Conservation (phyloP, 176 grass and related monocot species). For the Lolium perenne region DNA sequence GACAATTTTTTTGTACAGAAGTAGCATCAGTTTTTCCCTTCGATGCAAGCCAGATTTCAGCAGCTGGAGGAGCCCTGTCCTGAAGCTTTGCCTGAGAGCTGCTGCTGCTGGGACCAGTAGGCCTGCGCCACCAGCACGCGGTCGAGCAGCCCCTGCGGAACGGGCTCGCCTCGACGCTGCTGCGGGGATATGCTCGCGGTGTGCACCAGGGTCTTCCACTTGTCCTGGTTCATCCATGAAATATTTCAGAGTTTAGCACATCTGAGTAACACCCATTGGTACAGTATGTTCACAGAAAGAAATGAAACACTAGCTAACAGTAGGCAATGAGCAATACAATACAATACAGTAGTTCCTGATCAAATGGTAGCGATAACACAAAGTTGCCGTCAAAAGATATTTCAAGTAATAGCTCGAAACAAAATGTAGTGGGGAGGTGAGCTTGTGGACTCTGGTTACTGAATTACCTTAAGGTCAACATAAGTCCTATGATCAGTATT, state of each 20-base stretch:
- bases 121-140: slow-evolving; percentile 20
- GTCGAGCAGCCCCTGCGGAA: slow-evolving; percentile 35
- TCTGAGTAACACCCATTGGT: background rate
- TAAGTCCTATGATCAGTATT: slow-evolving; percentile 78
- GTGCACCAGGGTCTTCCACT: slow-evolving; percentile 73
- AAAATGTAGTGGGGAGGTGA: background rate
- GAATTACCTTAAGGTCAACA: slow-evolving; percentile 86
- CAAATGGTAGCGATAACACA: background rate
- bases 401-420: background rate
- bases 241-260: background rate
- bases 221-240: slow-evolving; percentile 34
- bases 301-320: background rate
- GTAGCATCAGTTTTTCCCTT: slow-evolving; percentile 24
- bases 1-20: slow-evolving; percentile 53
- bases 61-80: slow-evolving; percentile 22
- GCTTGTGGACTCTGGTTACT: slow-evolving; percentile 14
- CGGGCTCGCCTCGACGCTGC: slow-evolving; percentile 59
- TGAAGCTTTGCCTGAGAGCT: slow-evolving; percentile 44
- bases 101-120: slow-evolving; percentile 45
- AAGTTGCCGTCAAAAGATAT: background rate
- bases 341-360: background rate
- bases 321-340: background rate
- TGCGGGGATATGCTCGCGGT: slow-evolving; percentile 69
- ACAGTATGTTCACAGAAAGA: background rate
- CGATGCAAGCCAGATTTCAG: slow-evolving; percentile 3